Percentiles rank a stretch among this genome's conserved stretches.
phyloP scores from a whole-genome alignment of 2,329 filamentous ascomycete species.

The Rutstroemia sp. region DNA sequence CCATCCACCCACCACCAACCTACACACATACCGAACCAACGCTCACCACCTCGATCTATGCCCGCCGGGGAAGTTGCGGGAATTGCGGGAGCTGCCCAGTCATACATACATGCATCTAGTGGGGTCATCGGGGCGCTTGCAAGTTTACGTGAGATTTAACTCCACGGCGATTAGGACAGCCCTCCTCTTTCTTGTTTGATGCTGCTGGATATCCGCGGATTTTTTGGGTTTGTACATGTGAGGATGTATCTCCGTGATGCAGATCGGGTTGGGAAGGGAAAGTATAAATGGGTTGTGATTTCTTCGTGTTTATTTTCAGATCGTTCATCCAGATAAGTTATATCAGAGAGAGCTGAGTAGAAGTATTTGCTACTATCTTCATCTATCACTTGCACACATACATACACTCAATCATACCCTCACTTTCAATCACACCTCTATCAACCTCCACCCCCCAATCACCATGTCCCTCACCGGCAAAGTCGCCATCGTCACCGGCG shows the following conservation, averaged over 20 bases:
- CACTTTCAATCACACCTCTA: too few species aligned
- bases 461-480: slow-evolving; percentile 22
- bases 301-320: too few species aligned
- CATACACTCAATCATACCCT: not conserved
- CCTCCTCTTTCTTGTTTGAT: not conserved
- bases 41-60: too few species aligned
- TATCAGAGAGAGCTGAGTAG: not conserved
- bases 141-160: not conserved
- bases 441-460: too few species aligned
- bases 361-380: too few species aligned
- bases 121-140: not conserved
- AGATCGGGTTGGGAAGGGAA: too few species aligned
- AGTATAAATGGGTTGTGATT: too few species aligned
- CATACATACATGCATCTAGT: not conserved
- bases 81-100: not conserved
- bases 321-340: not conserved
- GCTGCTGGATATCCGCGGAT: not conserved
- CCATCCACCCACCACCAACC: not conserved
- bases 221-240: too few species aligned
- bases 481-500: slow-evolving; percentile 31
- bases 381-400: too few species aligned
- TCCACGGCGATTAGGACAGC: not conserved
- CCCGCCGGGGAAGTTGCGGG: not conserved
- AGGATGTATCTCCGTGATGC: too few species aligned
- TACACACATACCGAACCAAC: too few species aligned